Conservation (phyloP, 495 filamentous ascomycete species). For the Schizothecium vesticola region DNA sequence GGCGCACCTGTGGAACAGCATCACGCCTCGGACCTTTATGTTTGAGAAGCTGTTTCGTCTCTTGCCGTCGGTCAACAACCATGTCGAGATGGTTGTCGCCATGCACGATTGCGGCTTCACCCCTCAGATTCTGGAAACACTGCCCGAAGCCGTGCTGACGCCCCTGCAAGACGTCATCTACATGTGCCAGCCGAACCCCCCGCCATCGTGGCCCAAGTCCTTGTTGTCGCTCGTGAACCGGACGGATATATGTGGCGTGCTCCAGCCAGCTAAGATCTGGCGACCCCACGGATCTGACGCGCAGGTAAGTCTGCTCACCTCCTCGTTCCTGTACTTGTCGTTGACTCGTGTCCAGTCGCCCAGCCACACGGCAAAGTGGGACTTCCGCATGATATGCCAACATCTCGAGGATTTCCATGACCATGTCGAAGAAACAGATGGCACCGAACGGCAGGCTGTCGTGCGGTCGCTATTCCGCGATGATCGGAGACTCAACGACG, state of each 20-base stretch:
- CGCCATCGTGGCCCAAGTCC: constrained; percentile 63
- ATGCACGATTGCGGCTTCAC: constrained; percentile 58
- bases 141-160: constrained; percentile 75
- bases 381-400: constrained; percentile 60
- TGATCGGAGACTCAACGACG: constrained; percentile 81
- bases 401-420: constrained; percentile 38
- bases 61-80: constrained; percentile 33
- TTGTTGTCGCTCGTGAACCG: constrained; percentile 73
- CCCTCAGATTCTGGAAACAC: constrained; percentile 59
- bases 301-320: constrained; percentile 21
- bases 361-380: constrained; percentile 63
- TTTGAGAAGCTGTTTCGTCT: constrained; percentile 53
- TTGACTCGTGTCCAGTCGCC: constrained; percentile 36
- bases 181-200: constrained; percentile 73
- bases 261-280: constrained; percentile 46
- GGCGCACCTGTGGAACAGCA: constrained; percentile 20
- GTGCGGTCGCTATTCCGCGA: constrained; percentile 84
- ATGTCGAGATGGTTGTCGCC: constrained; percentile 50
- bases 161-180: constrained; percentile 80
- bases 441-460: constrained; percentile 73
- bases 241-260: constrained; percentile 69
- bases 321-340: not conserved
- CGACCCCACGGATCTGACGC: constrained; percentile 32
- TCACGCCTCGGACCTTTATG: constrained; percentile 57
- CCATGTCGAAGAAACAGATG: constrained; percentile 43